Base-by-base conservation (phyloP, 2,329 filamentous ascomycete genomes). In the Myriosclerotinia duriaeana region DNA sequence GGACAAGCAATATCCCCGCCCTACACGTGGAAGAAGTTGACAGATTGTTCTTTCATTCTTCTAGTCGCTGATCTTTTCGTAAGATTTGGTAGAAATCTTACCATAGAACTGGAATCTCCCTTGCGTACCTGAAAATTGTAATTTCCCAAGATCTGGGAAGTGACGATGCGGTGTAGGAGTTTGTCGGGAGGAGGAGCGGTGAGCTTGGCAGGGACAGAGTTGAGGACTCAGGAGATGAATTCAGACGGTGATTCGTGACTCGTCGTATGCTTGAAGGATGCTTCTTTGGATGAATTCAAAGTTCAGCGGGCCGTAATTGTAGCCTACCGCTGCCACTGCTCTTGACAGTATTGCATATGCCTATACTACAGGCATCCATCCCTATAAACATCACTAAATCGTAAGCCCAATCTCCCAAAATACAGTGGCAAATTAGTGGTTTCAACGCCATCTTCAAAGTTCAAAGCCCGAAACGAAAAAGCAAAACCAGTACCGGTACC, bases 101-200 rank as follows among this genome's bases (percentile, higher is more conserved):
- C 22, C 40, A 8, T 50, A 26, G 40, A 14, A 53, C 59, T 52
- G 53, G 42, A 40, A 59, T 20, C n/a, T 40, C 9, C 44, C 56
- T 50, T 38, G 44, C 38, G 54, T 34, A 60, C 30, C 30, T 50
- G 42, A 46, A 46, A 59, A 36, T 20, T 38, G 30, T 26, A 50
- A 60, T 60, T 48, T 60, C 58, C 58, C 58, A 17, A 60, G 36
- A 30, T 38, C 34, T 60, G 20, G 26, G 44, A 38, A 50, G 44
- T 60, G 44, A 48, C 20, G 44, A 30, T 60, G 30, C 44, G 56
- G 56, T 60, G 42, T 58, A 42, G 30, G 26, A 36, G 20, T 34
- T 36, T 14, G 8, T 46, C 9, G 8, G 26, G 11, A 48, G 22
- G 54, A 44, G 42, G 20, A 60, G 58, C 44, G 30, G 44, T 60